Evolutionary conservation across 192 early-diverging fungal species (phyloP), one percentile per base, ranked within the genome.

Genomic region (Mortierella claussenii): DNA sequence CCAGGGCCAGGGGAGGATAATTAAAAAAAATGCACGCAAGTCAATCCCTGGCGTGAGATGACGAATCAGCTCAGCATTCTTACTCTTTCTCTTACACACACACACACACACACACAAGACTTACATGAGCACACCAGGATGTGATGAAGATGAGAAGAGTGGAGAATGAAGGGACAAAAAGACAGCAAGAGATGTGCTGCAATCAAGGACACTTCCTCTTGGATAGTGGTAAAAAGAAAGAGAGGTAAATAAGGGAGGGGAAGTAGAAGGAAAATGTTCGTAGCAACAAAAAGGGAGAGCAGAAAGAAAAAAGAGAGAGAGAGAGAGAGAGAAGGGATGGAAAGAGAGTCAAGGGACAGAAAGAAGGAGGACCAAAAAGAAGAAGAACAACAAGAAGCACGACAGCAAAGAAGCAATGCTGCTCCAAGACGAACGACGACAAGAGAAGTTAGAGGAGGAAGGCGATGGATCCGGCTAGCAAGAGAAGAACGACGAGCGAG

Each of bases 11-110:
- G 30, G 46, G 36, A 28, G 21, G 6, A 33, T 32, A 34, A 21
- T n/a, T n/a, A n/a, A n/a, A n/a, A n/a, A n/a, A n/a, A n/a, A n/a
- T n/a, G n/a, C n/a, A n/a, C 23, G 20, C 30, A 26, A 21, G 2
- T 18, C 30, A 21, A 4, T 21, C 23, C 5, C n/a, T 62, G 60
- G 44, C 60, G 60, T 62, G 60, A 62, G 34, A 62, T 62, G 60
- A 62, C 60, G 60, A 64, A 64, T 64, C 50, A n/a, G n/a, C n/a
- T n/a, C n/a, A n/a, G n/a, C n/a, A n/a, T n/a, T n/a, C n/a, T n/a
- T n/a, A n/a, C n/a, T n/a, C n/a, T n/a, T n/a, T n/a, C n/a, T n/a
- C n/a, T n/a, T n/a, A n/a, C n/a, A n/a, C n/a, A n/a, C n/a, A n/a
- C n/a, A n/a, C n/a, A n/a, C n/a, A n/a, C n/a, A n/a, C n/a, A n/a